Conservation (phyloP, 2,329 filamentous ascomycete genomes). For the Xylaria sp. region DNA sequence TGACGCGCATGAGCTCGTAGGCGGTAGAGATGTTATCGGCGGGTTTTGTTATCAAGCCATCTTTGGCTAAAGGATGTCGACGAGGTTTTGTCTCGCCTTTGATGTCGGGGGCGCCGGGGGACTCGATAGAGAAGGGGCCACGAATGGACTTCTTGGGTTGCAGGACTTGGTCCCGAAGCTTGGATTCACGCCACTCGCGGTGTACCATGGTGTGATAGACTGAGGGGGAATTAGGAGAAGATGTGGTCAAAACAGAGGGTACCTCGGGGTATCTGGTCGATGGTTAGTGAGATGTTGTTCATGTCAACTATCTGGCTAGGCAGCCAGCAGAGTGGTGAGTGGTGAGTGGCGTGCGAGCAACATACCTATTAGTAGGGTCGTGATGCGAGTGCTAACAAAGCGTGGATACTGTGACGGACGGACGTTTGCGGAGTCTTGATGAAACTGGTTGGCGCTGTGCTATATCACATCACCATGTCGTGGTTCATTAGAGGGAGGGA, state of each 20-base stretch:
- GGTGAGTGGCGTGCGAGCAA: background rate
- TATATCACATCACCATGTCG: constrained; percentile 14
- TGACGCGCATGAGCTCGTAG: constrained; percentile 78
- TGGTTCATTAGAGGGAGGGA: background rate
- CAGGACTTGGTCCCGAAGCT: constrained; percentile 45
- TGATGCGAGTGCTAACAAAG: background rate
- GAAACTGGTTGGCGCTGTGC: background rate
- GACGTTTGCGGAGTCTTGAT: background rate
- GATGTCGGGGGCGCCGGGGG: constrained; percentile 68
- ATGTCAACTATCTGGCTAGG: background rate
- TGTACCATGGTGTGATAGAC: constrained; percentile 36
- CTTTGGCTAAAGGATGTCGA: constrained; percentile 69
- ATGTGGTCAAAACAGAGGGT: background rate
- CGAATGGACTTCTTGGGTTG: constrained; percentile 64
- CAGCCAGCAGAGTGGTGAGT: background rate
- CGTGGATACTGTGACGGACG: background rate
- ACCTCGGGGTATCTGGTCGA: constrained; percentile 3
- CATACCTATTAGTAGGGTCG: constrained; percentile 15
- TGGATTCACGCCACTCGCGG: constrained; percentile 48
- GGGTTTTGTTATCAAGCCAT: constrained; percentile 70
- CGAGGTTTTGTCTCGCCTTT: constrained; percentile 80
- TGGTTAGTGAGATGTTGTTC: constrained; percentile 5
- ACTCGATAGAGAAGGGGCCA: constrained; percentile 75
- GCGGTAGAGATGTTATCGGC: constrained; percentile 74
- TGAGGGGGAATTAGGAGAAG: background rate